Evolutionary conservation across 148 eudicot genomes (phyloP).

Genomic region (Camellia sinensis): DNA sequence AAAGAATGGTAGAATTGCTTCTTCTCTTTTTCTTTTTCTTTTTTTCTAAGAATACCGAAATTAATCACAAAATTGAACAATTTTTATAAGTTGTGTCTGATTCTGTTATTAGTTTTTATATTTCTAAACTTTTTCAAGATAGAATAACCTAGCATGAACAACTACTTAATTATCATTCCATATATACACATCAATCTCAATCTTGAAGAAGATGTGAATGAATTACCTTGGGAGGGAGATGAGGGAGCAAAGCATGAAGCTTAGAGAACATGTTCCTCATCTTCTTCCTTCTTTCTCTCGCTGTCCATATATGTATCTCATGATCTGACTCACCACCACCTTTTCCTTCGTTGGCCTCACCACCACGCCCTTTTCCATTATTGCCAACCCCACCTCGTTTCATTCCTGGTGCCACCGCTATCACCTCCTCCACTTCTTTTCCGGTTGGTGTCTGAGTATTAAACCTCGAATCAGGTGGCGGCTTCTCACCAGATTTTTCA

Average conservation of each 20-base stretch:
- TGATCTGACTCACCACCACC: constrained; percentile 40
- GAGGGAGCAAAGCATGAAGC: constrained; percentile 69
- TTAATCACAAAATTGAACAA: not conserved
- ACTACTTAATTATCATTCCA: not conserved
- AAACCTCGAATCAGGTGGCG: constrained; percentile 14
- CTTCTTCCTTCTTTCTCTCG: constrained; percentile 87
- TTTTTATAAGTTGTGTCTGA: too few species aligned
- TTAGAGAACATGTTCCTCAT: constrained; percentile 68
- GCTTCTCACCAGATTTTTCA: constrained; percentile 3
- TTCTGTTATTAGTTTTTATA: too few species aligned
- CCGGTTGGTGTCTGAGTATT: constrained; percentile 20
- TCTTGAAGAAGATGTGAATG: not conserved
- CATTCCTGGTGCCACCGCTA: constrained; percentile 1
- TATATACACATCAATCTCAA: not conserved
- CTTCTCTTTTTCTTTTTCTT: too few species aligned
- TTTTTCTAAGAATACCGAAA: too few species aligned
- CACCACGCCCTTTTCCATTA: constrained; percentile 18
- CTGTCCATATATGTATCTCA: constrained; percentile 64
- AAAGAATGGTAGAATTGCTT: not conserved
- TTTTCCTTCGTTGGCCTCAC: constrained; percentile 7
- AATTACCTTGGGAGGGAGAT: constrained; percentile 69
- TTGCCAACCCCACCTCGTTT: constrained; percentile 1
- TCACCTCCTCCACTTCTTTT: constrained; percentile 19
- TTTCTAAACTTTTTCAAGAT: too few species aligned
- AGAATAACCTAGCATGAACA: too few species aligned